These are phyloP conservation scores for Cyclotella sp. DNA, from an alignment of 108 stramenopile genomes.

Conservation along the genomic window DNA sequence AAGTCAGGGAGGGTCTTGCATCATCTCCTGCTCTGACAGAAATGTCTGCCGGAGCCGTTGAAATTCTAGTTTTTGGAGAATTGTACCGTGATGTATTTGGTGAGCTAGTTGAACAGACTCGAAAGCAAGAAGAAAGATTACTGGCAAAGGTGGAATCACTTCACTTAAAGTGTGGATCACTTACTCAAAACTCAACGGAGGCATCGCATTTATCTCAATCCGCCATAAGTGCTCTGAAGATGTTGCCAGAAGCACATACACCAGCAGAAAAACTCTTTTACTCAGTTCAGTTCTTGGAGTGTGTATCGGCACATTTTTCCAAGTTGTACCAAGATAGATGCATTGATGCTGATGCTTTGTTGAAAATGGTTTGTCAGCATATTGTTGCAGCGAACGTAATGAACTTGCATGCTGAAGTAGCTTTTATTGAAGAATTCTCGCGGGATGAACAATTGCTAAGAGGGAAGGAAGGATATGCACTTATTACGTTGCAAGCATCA, in stretches of 20 bases:
- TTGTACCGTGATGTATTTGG: constrained; percentile 63
- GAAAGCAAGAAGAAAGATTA: constrained; percentile 44
- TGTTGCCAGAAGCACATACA: constrained; percentile 69
- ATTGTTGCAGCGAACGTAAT: constrained; percentile 67
- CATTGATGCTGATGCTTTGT: constrained; percentile 79
- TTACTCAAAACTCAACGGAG: constrained; percentile 13
- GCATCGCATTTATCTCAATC: constrained; percentile 42
- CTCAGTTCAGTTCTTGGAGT: constrained; percentile 77
- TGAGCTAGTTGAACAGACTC: constrained; percentile 43
- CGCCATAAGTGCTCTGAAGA: constrained; percentile 62
- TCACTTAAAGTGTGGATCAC: constrained; percentile 6
- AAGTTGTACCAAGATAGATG: constrained; percentile 34
- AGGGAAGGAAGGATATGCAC: constrained; percentile 88
- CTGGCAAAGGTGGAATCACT: constrained; percentile 56
- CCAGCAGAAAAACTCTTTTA: constrained; percentile 74
- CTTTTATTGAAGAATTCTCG: constrained; percentile 90
- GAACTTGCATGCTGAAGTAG: constrained; percentile 78
- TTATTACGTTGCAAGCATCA: constrained; percentile 86
- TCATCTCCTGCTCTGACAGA: constrained; percentile 73
- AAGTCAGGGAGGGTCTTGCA: constrained; percentile 76
- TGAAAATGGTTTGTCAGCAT: constrained; percentile 87
- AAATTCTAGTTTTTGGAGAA: constrained; percentile 83
- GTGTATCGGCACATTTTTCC: constrained; percentile 71
- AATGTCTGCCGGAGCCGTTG: constrained; percentile 76
- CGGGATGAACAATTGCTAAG: constrained; percentile 81